Evolutionary conservation across 2,329 filamentous ascomycete species (phyloP), one percentile per base, ranked within the genome.

Genomic region (Pseudopyrenochaeta lycopersici): DNA sequence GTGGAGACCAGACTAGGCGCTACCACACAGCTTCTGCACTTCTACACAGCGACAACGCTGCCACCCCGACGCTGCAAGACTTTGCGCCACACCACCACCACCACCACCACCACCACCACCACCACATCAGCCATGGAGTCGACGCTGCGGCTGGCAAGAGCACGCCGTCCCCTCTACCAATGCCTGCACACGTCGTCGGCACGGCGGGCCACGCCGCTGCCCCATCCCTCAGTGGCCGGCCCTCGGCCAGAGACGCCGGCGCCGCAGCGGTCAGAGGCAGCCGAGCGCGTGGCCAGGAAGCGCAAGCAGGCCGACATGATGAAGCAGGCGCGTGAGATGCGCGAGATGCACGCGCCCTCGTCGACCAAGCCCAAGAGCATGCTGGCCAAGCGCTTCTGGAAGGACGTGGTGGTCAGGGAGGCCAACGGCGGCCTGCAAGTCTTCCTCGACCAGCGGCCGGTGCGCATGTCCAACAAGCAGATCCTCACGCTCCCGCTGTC

Each of bases 321-420:
- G 54, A 70, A 78, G 55, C 71, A 78, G 66, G 79, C 78, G 4
- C 78, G 81, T 57, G 72, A 80, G 58, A 59, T 78, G 46, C 77
- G 74, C 43, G 56, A 75, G 2, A 70, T 77, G 46, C 75, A 58
- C 11, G 29, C 50, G 10, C 44, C n/a, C n/a, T n/a, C 60, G 17
- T 52, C 79, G 2, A 61, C 59, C 38, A 82, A 82, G 59, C 80
- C 81, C 1, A 71, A 74, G 15, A 78, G 74, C 31, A 70, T 84
- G 52, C 81, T 88, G 68, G 82, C 82, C 70, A 90, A 88, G 79
- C 85, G 93, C 47, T 97, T 97, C 80, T 98, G 94, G 94, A 91
- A 90, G 75, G 85, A 95, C 71, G 91, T 95, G 1, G 76, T 82
- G 56, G 87, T 97, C 32, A 81, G 84, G 61, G 85, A 76, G 30